A percentile compares a stretch with the other conserved stretches of the same genome.
phyloP scores from a whole-genome alignment of 805 yeast genomes.

The Candida andamanensis region DNA sequence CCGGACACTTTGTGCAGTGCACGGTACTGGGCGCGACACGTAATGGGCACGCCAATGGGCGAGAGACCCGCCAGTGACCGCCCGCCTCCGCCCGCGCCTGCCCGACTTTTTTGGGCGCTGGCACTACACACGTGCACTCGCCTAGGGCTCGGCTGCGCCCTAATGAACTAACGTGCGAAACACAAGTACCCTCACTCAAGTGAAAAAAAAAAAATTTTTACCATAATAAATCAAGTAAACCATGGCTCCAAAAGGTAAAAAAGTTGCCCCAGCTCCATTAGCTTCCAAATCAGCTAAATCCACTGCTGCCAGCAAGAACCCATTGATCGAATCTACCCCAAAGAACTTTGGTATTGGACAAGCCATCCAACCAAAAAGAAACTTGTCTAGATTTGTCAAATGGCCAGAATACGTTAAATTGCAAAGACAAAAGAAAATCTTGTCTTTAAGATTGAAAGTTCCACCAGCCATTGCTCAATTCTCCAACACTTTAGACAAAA shows the following conservation, averaged over 20 bases:
- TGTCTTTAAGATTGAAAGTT: slow-evolving; percentile 93
- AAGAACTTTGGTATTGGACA: slow-evolving; percentile 97
- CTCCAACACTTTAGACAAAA: slow-evolving; percentile 94
- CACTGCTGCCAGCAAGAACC: slow-evolving; percentile 62
- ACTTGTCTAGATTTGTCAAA: slow-evolving; percentile 94
- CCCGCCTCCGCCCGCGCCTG: no score
- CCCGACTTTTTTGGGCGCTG: no score
- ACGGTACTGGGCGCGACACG: no score
- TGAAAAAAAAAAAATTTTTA: no score
- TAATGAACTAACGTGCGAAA: no score
- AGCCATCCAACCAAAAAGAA: slow-evolving; percentile 90
- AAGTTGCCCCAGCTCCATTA: slow-evolving; percentile 98
- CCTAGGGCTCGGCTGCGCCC: no score
- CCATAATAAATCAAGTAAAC: no score
- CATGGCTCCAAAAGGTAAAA: slow-evolving; percentile 37
- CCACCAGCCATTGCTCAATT: slow-evolving; percentile 98
- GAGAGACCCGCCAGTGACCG: no score
- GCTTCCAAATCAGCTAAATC: slow-evolving; percentile 37
- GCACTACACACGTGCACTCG: no score
- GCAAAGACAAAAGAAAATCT: slow-evolving; percentile 98
- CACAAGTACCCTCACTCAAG: no score
- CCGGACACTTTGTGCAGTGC: no score
- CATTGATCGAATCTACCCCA: slow-evolving; percentile 85
- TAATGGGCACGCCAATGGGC: no score
- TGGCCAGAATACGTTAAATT: slow-evolving; percentile 99